Percentiles rank a stretch among this genome's conserved stretches.
These are phyloP conservation scores for Termitomyces titanicus DNA, from an alignment of 768 basidiomycete species.

Conservation along the genomic window DNA sequence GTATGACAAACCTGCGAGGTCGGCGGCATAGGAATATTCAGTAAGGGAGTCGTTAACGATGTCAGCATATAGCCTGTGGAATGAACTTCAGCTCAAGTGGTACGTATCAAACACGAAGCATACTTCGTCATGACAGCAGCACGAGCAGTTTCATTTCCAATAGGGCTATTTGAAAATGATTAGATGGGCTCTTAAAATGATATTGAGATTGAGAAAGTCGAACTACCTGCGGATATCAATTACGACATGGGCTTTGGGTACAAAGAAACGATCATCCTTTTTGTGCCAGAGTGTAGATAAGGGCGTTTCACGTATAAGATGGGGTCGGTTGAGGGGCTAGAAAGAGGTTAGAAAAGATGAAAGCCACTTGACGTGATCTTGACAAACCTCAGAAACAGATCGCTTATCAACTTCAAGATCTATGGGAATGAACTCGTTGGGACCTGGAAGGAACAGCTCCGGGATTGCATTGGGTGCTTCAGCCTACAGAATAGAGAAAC, in stretches of 20 bases:
- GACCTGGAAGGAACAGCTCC: slow-evolving; percentile 75
- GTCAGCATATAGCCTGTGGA: slow-evolving; percentile 68
- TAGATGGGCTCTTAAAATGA: not conserved
- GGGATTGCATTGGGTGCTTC: slow-evolving; percentile 56
- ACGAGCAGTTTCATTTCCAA: slow-evolving; percentile 60
- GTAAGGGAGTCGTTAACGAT: slow-evolving; percentile 85
- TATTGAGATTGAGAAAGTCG: not conserved
- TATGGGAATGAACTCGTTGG: slow-evolving; percentile 88
- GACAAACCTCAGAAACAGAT: slow-evolving; percentile 53
- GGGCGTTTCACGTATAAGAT: slow-evolving; percentile 68
- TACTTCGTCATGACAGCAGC: slow-evolving; percentile 72
- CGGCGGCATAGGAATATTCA: slow-evolving; percentile 91
- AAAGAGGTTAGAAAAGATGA: slow-evolving; percentile 6
- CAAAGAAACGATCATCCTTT: slow-evolving; percentile 96
- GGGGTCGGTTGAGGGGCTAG: slow-evolving; percentile 76
- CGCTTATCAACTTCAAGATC: slow-evolving; percentile 82
- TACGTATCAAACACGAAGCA: slow-evolving; percentile 11
- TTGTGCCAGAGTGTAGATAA: slow-evolving; percentile 89
- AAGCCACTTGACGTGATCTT: not conserved
- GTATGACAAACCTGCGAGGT: slow-evolving; percentile 85
- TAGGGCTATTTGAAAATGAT: slow-evolving; percentile 36
- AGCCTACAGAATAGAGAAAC: slow-evolving; percentile 40
- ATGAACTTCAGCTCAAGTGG: slow-evolving; percentile 1
- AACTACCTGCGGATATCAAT: slow-evolving; percentile 73
- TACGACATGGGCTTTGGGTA: slow-evolving; percentile 80